Percentiles rank a stretch among this genome's conserved stretches.
These are phyloP conservation scores for Candida yuanshanica DNA, from an alignment of 805 yeast species.

Conservation along the genomic window DNA sequence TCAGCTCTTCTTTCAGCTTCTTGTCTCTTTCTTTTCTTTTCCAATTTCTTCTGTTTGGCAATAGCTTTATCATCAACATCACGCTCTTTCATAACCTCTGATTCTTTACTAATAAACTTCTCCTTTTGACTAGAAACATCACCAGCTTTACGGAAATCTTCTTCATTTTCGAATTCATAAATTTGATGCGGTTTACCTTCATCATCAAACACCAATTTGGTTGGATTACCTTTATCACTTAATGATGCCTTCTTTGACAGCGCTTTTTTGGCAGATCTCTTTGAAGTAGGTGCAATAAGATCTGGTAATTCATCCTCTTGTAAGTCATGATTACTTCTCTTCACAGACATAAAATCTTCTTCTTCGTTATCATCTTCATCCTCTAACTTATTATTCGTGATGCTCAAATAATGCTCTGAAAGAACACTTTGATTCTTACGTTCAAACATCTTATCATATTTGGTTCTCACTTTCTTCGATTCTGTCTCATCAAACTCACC, in stretches of 20 bases:
- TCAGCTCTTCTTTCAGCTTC: conserved; percentile 59
- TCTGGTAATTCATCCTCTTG: conserved; percentile 62
- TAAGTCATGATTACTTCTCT: conserved; percentile 69
- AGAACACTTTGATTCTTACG: conserved; percentile 89
- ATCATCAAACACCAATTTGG: conserved; percentile 84
- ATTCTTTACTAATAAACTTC: conserved; percentile 61
- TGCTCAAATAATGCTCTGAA: conserved; percentile 78
- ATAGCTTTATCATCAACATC: conserved; percentile 75
- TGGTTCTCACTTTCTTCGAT: conserved; percentile 60
- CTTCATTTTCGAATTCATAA: conserved; percentile 88
- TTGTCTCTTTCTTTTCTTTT: conserved; percentile 83
- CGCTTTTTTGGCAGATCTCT: conserved; percentile 79
- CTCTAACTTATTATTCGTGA: conserved; percentile 43
- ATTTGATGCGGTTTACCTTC: conserved; percentile 90
- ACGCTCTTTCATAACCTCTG: conserved; percentile 58
- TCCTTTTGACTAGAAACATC: conserved; percentile 64
- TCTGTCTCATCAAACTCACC: conserved; percentile 45
- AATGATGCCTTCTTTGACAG: conserved; percentile 75
- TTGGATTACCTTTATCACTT: conserved; percentile 58
- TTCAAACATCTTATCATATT: conserved; percentile 93
- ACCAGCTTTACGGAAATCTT: conserved; percentile 68
- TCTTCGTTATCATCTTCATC: conserved; percentile 47
- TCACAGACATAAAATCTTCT: conserved; percentile 77
- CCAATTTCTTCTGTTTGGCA: conserved; percentile 73
- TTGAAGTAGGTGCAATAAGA: conserved; percentile 62